Percentiles rank a stretch among this genome's conserved stretches.
phyloP scores from a whole-genome alignment of 352 stramenopile genomes.

The Globisporangium perplexum region DNA sequence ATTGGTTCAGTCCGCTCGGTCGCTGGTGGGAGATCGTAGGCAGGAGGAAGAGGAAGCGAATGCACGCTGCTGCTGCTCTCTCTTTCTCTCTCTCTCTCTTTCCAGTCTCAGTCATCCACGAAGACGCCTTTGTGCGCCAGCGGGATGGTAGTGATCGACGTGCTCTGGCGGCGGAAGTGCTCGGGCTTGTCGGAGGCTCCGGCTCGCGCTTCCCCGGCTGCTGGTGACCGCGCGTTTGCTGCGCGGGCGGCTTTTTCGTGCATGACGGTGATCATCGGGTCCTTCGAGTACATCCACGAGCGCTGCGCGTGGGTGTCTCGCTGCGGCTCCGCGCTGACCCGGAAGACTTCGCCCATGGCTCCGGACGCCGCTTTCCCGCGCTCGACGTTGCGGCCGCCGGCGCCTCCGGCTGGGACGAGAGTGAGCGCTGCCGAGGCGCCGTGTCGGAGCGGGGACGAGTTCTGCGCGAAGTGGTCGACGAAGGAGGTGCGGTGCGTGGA shows the following conservation, averaged over 20 bases:
- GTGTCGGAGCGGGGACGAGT: slow-evolving; percentile 1
- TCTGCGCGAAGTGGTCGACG: slow-evolving; percentile 32
- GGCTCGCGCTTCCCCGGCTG: slow-evolving; percentile 1
- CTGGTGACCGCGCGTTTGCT: background rate
- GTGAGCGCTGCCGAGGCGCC: slow-evolving; percentile 9
- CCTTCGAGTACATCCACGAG: slow-evolving; percentile 71
- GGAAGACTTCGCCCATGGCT: slow-evolving; percentile 60
- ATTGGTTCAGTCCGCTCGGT: background rate
- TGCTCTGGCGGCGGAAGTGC: slow-evolving; percentile 37
- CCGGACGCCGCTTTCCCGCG: slow-evolving; percentile 59
- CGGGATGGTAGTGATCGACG: slow-evolving; percentile 51
- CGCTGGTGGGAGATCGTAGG: background rate
- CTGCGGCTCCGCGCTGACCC: slow-evolving; percentile 48
- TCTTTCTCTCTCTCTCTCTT: background rate
- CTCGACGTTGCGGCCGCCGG: slow-evolving; percentile 35
- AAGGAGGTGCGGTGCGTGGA: slow-evolving; percentile 60
- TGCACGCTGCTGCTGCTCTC: background rate
- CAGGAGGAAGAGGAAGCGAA: background rate
- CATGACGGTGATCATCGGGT: slow-evolving; percentile 58
- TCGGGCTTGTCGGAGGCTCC: slow-evolving; percentile 7
- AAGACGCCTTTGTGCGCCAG: slow-evolving; percentile 57
- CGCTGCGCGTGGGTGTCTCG: slow-evolving; percentile 63
- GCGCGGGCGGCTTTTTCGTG: slow-evolving; percentile 21
- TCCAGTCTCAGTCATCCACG: slow-evolving; percentile 50
- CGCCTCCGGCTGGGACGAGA: slow-evolving; percentile 37